Evolutionary conservation across 2,329 filamentous ascomycete species (phyloP), one percentile per base, ranked within the genome.

Genomic region (Fusarium drepaniforme): DNA sequence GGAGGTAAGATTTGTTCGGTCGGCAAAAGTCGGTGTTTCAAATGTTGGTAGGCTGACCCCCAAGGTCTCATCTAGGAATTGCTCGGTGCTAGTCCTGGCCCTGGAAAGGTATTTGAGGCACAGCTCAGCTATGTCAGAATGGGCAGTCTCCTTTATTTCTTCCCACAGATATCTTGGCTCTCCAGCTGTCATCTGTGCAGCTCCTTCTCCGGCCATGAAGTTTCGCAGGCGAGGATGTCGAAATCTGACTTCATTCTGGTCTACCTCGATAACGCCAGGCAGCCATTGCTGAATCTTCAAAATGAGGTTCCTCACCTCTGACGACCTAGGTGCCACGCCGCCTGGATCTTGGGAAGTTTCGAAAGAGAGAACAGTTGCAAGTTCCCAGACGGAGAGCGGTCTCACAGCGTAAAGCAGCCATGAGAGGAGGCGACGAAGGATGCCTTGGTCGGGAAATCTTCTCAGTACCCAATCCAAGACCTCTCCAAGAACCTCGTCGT

Each of bases 361-460:
- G 2, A 70, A 64, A 3, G 40, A 64, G 3, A 44, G 6, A 0
- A 51, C 13, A n/a, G 40, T 64, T 0, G 64, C 58, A 2, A 70
- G 64, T 8, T 70, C 64, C 67, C 64, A 70, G 3, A 68, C 49
- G 0, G 57, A 58, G 11, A 70, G 67, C 12, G 57, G 64, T 25
- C 64, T 63, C 16, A 70, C 67, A 1, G 67, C 38, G 6, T 70
- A 64, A 4, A 70, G 11, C 3, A 70, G 57, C 67, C 64, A 70
- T 1, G 57, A 51, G 3, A 68, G 0, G 0, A 70, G 33, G 1
- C 40, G 35, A 3, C 33, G 30, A 0, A 70, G 25, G 1, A 44
- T 40, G 1, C 12, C 2, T 5, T 33, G 33, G 1, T 64, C 16
- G 9, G 49, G 11, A 6, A 37, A 18, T 0, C 15, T 25, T 8